Percentiles rank a stretch among this genome's conserved stretches.
phyloP scores from a whole-genome alignment of 768 basidiomycete genomes.

The Butyriboletus loyo region DNA sequence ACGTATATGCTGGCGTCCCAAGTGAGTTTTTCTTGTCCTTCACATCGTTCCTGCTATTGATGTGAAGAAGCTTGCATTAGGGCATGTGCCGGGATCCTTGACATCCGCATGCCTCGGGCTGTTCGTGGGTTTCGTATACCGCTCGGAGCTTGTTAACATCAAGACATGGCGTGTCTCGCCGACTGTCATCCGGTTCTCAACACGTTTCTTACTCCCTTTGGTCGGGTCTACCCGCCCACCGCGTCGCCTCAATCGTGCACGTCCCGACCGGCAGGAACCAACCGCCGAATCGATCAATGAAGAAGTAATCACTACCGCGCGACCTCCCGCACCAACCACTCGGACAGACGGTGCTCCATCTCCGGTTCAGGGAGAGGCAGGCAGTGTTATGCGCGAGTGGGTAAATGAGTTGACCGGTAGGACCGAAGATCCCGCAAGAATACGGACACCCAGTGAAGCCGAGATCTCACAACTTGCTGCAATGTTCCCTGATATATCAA shows the following conservation, averaged over 20 bases:
- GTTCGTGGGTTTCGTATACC: constrained; percentile 72
- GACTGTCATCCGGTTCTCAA: constrained; percentile 50
- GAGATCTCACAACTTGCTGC: constrained; percentile 71
- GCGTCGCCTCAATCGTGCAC: constrained; percentile 67
- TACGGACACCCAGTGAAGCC: constrained; percentile 68
- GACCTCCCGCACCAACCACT: constrained; percentile 30
- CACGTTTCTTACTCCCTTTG: constrained; percentile 60
- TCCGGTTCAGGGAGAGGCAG: constrained; percentile 26
- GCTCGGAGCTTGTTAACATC: constrained; percentile 75
- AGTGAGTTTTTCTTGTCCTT: constrained; percentile 40
- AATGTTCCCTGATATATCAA: constrained; percentile 82
- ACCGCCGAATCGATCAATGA: constrained; percentile 38
- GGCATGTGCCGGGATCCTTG: constrained; percentile 63
- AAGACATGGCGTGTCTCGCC: constrained; percentile 78
- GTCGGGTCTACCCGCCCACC: constrained; percentile 63
- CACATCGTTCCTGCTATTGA: neutral
- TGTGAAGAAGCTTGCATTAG: constrained; percentile 58
- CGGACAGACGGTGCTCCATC: constrained; percentile 19
- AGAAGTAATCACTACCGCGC: constrained; percentile 64
- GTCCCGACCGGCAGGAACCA: constrained; percentile 51
- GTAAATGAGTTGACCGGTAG: constrained; percentile 75
- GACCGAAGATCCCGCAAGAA: constrained; percentile 50
- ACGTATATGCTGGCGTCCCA: constrained; percentile 69
- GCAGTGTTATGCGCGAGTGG: constrained; percentile 69
- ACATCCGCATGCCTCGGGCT: constrained; percentile 63